phyloP scores from a whole-genome alignment of 116 monocot species.

The Zostera marina region DNA sequence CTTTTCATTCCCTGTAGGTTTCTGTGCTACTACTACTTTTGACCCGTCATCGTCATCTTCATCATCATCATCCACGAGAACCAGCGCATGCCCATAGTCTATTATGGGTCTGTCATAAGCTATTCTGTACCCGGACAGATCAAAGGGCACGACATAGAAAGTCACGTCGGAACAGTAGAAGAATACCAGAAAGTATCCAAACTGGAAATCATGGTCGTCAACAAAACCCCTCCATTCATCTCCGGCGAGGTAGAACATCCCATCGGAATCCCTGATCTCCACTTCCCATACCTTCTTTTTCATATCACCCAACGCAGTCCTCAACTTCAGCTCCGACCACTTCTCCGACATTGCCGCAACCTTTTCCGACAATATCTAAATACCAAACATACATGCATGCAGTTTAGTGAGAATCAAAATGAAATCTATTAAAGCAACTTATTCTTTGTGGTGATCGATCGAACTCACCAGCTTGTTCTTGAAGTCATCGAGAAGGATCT shows the following conservation, averaged over 20 bases:
- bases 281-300: background rate
- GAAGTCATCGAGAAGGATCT: too few relatives aligned
- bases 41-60: too few relatives aligned
- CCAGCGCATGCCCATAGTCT: too few relatives aligned
- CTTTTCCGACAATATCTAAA: too few relatives aligned
- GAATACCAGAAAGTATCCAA: conserved; percentile 6
- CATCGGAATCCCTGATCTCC: background rate
- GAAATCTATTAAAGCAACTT: too few relatives aligned
- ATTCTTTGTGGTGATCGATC: too few relatives aligned
- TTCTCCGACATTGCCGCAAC: background rate
- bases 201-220: background rate
- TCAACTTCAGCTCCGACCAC: background rate
- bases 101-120: background rate
- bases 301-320: background rate
- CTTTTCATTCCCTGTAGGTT: too few relatives aligned
- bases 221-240: background rate
- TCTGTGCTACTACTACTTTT: too few relatives aligned
- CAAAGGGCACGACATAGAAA: conserved; percentile 1
- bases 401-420: too few relatives aligned
- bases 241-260: background rate
- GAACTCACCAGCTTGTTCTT: too few relatives aligned
- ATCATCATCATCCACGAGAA: too few relatives aligned
- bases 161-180: background rate
- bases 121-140: background rate
- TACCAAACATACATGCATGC: too few relatives aligned